Conservation (phyloP, 2,329 filamentous ascomycete genomes). For the Chaetomiaceae sp. region DNA sequence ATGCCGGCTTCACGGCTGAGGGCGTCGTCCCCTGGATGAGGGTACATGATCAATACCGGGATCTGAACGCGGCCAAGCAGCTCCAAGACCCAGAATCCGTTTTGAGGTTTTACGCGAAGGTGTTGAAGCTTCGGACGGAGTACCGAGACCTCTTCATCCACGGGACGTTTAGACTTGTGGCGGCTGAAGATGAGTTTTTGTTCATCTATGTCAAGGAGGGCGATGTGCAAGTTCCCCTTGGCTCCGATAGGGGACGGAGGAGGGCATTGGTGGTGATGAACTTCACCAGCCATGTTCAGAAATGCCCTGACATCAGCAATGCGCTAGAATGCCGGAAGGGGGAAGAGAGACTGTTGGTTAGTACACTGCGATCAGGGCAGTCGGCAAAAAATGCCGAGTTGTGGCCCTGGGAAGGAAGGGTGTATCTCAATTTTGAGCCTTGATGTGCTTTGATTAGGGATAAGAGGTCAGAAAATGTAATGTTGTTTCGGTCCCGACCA, state of each 20-base stretch:
- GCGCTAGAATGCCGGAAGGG: constrained; percentile 5
- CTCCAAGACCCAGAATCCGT: constrained; percentile 43
- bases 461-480: no score
- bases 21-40: constrained; percentile 55
- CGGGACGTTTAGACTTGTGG: constrained; percentile 51
- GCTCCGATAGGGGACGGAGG: constrained; percentile 28
- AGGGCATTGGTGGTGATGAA: constrained; percentile 22
- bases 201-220: constrained; percentile 42
- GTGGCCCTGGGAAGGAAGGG: constrained; percentile 16
- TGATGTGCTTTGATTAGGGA: neutral
- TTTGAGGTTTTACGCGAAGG: constrained; percentile 56
- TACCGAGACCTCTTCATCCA: constrained; percentile 57
- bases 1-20: constrained; percentile 57
- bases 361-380: constrained; percentile 12
- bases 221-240: neutral
- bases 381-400: neutral
- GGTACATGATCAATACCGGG: constrained; percentile 52
- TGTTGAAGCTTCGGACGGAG: constrained; percentile 50
- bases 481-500: no score
- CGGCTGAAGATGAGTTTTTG: constrained; percentile 40
- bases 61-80: constrained; percentile 52
- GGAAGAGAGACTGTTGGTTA: constrained; percentile 7
- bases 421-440: constrained; percentile 12
- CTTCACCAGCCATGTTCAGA: constrained; percentile 14
- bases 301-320: constrained; percentile 2